These are phyloP conservation scores for Nepenthes gracilis DNA, from an alignment of 148 eudicot species.

Conservation along the genomic window DNA sequence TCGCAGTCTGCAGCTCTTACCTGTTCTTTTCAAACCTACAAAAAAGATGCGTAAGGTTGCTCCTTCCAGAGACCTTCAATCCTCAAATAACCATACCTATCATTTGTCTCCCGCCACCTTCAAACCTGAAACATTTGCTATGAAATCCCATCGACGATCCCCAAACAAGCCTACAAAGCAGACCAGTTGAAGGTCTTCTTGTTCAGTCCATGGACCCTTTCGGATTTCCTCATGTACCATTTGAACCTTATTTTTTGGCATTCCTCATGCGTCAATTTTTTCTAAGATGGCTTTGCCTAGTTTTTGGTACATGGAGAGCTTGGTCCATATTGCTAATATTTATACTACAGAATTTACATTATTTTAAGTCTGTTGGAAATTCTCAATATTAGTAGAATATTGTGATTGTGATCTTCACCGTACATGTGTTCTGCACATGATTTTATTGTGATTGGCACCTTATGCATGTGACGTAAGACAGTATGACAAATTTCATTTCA, in stretches of 20 bases:
- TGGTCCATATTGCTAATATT: conserved; percentile 11
- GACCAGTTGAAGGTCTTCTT: conserved; percentile 77
- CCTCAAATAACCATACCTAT: conserved; percentile 65
- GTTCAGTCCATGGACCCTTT: conserved; percentile 95
- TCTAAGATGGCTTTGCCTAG: not conserved
- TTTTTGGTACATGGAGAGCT: conserved; percentile 8
- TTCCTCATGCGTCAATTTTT: conserved; percentile 1
- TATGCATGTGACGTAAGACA: conserved; percentile 54
- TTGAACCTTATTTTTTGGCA: conserved; percentile 3
- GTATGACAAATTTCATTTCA: conserved; percentile 15
- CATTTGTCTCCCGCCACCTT: conserved; percentile 97
- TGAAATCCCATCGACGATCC: conserved; percentile 98
- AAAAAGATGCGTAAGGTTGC: conserved; percentile 16
- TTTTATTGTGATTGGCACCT: conserved; percentile 33
- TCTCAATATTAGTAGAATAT: conserved; percentile 18
- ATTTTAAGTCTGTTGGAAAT: conserved; percentile 21
- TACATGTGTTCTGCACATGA: conserved; percentile 34
- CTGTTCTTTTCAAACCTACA: conserved; percentile 91
- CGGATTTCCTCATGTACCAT: conserved; percentile 49
- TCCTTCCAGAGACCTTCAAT: conserved; percentile 21
- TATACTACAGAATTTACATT: conserved; percentile 15
- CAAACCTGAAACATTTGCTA: conserved; percentile 99
- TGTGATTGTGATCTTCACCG: conserved; percentile 33
- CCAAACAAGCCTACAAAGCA: conserved; percentile 89
- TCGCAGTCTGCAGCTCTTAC: conserved; percentile 90